These are phyloP conservation scores for Boletus rubropictus DNA, from an alignment of 768 basidiomycete genomes.

Conservation along the genomic window DNA sequence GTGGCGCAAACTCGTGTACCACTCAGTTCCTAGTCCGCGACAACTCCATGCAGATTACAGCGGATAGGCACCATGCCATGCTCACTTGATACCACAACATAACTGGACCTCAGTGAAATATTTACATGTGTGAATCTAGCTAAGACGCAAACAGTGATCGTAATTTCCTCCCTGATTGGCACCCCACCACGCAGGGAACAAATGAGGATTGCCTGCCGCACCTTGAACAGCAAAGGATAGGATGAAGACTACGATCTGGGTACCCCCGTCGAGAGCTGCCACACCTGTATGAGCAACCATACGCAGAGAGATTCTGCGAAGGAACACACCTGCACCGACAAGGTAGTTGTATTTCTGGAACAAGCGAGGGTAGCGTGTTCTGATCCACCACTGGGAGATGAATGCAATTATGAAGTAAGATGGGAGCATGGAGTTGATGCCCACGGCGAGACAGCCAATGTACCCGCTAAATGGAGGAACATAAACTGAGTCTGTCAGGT, in stretches of 20 bases:
- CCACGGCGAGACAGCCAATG: conserved; percentile 17
- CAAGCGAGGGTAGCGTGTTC: conserved; percentile 33
- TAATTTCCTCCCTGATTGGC: conserved; percentile 47
- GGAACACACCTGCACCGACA: conserved; percentile 36
- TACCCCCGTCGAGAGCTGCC: conserved; percentile 34
- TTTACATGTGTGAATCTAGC: neutral
- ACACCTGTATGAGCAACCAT: neutral
- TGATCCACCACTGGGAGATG: conserved; percentile 35
- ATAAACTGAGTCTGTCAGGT: neutral
- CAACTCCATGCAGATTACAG: too few relatives aligned
- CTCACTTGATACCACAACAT: too few relatives aligned
- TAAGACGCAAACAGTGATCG: conserved; percentile 20
- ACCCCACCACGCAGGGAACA: conserved; percentile 57
- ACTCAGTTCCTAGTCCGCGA: neutral
- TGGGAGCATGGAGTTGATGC: conserved; percentile 26
- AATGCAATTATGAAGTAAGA: conserved; percentile 24
- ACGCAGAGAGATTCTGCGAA: neutral
- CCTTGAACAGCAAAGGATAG: conserved; percentile 48
- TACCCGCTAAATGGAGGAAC: conserved; percentile 7
- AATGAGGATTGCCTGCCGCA: conserved; percentile 41
- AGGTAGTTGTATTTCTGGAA: conserved; percentile 37
- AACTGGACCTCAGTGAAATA: neutral
- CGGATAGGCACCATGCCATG: too few relatives aligned
- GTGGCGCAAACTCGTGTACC: neutral
- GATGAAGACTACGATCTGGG: conserved; percentile 52